Percentiles rank a stretch among this genome's conserved stretches.
These are phyloP conservation scores for Penicillium sp. DNA, from an alignment of 2,329 filamentous ascomycete genomes.

Conservation along the genomic window DNA sequence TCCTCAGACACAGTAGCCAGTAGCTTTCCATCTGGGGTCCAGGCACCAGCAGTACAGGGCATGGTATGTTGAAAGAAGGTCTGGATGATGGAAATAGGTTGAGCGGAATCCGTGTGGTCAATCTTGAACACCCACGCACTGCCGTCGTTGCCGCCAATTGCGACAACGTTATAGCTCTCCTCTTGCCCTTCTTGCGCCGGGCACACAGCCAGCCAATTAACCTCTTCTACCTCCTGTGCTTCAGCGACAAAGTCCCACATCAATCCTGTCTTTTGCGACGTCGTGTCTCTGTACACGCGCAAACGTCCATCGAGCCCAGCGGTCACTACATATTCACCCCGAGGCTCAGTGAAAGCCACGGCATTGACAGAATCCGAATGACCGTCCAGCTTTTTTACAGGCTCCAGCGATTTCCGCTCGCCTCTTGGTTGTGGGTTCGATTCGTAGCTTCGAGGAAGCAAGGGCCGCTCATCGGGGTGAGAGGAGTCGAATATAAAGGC, in stretches of 20 bases:
- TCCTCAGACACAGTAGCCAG: conserved; percentile 89
- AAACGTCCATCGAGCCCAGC: conserved; percentile 84
- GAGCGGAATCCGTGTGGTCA: conserved; percentile 58
- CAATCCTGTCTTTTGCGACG: conserved; percentile 44
- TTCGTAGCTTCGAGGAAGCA: conserved; percentile 74
- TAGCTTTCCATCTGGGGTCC: conserved; percentile 82
- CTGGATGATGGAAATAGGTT: conserved; percentile 75
- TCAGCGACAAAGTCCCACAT: conserved; percentile 68
- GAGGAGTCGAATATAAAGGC: conserved; percentile 82
- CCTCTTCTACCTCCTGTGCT: conserved; percentile 85
- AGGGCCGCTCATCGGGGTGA: conserved; percentile 54
- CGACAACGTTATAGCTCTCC: conserved; percentile 72
- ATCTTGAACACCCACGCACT: conserved; percentile 96
- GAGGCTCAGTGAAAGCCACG: conserved; percentile 75
- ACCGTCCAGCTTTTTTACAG: conserved; percentile 74
- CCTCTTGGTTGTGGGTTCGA: conserved; percentile 58
- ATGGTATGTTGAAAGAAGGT: conserved; percentile 88
- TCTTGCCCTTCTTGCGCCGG: conserved; percentile 53
- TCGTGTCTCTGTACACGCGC: conserved; percentile 61
- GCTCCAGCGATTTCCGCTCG: conserved; percentile 58
- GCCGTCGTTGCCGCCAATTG: conserved; percentile 83
- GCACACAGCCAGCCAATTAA: conserved; percentile 83
- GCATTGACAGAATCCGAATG: conserved; percentile 90
- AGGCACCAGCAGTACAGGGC: conserved; percentile 81
- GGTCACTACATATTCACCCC: conserved; percentile 79